phyloP scores from a whole-genome alignment of 2,329 filamentous ascomycete species.

The Cladosporium austrohemisphaericum region DNA sequence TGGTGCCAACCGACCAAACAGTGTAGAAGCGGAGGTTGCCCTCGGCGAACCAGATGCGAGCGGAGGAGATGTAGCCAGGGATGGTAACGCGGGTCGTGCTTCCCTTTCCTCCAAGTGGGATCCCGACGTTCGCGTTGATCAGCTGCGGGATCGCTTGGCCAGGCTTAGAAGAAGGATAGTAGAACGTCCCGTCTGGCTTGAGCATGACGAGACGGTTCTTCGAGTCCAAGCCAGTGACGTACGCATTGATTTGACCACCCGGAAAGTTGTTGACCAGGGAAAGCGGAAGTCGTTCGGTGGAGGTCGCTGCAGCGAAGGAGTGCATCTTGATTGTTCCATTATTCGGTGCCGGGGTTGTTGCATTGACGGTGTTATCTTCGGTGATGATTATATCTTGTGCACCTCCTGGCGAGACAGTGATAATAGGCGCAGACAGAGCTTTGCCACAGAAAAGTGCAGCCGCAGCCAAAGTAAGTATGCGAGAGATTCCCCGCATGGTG shows the following conservation, averaged over 20 bases:
- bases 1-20: conserved; percentile 28
- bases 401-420: conserved; percentile 22
- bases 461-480: background rate
- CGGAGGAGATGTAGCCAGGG: conserved; percentile 41
- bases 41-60: conserved; percentile 46
- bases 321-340: background rate
- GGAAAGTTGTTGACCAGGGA: conserved; percentile 45
- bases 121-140: conserved; percentile 40
- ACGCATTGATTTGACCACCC: conserved; percentile 40
- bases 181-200: conserved; percentile 38
- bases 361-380: conserved; percentile 26
- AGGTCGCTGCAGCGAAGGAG: conserved; percentile 9
- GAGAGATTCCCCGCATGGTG: background rate
- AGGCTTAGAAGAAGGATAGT: conserved; percentile 42
- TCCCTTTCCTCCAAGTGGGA: conserved; percentile 38
- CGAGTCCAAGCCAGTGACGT: conserved; percentile 45
- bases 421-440: conserved; percentile 21
- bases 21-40: conserved; percentile 44
- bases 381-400: conserved; percentile 25
- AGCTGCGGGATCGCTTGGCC: conserved; percentile 31
- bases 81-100: conserved; percentile 39
- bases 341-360: conserved; percentile 18
- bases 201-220: conserved; percentile 43
- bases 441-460: conserved; percentile 9
- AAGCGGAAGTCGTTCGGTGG: conserved; percentile 21